Evolutionary conservation across 139 green algal species (phyloP).

Genomic region (Chlamydomonas incerta): DNA sequence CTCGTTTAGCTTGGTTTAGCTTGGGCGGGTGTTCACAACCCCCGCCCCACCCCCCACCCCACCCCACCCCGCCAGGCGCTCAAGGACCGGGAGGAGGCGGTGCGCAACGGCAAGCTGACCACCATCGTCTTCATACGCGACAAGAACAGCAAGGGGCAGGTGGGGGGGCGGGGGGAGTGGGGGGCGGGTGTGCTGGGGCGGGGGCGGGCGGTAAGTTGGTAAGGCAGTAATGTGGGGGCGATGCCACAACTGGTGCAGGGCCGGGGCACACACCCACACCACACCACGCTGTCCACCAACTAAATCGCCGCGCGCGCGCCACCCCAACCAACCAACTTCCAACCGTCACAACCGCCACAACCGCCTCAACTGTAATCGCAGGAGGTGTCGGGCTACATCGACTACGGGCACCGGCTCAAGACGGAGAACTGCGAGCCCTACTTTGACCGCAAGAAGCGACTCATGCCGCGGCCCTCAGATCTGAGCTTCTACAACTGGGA

Average conservation of each 20-base stretch:
- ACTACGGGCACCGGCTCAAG: slow-evolving; percentile 82
- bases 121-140: slow-evolving; percentile 93
- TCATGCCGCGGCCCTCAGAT: slow-evolving; percentile 88
- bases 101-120: slow-evolving; percentile 88
- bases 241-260: too few relatives aligned
- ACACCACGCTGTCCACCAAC: too few relatives aligned
- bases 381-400: slow-evolving; percentile 92
- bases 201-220: background rate
- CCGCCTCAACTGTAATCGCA: too few relatives aligned
- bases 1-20: too few relatives aligned
- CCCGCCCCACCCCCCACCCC: background rate
- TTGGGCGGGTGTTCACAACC: too few relatives aligned
- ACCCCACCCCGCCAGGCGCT: slow-evolving; percentile 68
- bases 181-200: too few relatives aligned
- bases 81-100: slow-evolving; percentile 81
- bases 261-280: too few relatives aligned
- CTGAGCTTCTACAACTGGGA: slow-evolving; percentile 95
- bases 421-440: slow-evolving; percentile 81
- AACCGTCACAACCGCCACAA: too few relatives aligned
- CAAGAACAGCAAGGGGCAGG: slow-evolving; percentile 80
- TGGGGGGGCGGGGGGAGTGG: background rate
- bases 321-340: too few relatives aligned
- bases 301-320: too few relatives aligned
- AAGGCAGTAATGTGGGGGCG: too few relatives aligned
- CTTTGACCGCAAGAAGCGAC: slow-evolving; percentile 79